Evolutionary conservation across 768 basidiomycete species (phyloP).

Genomic region (Serendipita sp.): DNA sequence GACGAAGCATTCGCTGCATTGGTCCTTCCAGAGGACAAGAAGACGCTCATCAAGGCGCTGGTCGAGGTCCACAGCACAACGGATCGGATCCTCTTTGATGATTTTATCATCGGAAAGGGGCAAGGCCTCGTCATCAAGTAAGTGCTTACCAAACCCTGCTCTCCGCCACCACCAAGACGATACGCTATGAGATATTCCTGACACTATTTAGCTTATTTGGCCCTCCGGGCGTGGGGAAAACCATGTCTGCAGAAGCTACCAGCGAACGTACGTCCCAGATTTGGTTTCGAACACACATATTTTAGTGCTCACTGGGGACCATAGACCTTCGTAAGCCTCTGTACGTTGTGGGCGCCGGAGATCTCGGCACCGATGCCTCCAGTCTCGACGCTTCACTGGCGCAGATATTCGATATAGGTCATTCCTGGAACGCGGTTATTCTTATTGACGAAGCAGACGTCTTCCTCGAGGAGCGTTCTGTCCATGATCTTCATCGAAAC

Average conservation of each 20-base stretch:
- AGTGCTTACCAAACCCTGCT: no score
- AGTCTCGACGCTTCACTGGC: conserved; percentile 19
- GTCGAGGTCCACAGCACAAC: conserved; percentile 40
- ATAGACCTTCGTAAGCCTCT: conserved; percentile 18
- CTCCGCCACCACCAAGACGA: conserved; percentile 13
- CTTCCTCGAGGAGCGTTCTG: conserved; percentile 52
- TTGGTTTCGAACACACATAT: neutral
- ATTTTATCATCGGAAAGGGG: conserved; percentile 51
- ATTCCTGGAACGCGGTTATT: conserved; percentile 23
- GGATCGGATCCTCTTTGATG: conserved; percentile 31
- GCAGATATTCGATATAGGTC: conserved; percentile 21
- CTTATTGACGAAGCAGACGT: conserved; percentile 40
- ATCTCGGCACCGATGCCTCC: conserved; percentile 22
- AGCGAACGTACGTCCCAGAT: conserved; percentile 20
- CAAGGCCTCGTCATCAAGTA: conserved; percentile 39
- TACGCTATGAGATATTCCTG: no score
- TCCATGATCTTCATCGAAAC: conserved; percentile 49
- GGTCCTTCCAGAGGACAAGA: conserved; percentile 38
- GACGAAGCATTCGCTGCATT: conserved; percentile 42
- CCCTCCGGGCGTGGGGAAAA: conserved; percentile 42
- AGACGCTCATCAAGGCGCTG: conserved; percentile 38
- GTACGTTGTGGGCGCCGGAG: conserved; percentile 24
- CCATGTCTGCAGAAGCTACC: conserved; percentile 23
- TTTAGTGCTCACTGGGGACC: neutral
- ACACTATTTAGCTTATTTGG: neutral